These are phyloP conservation scores for Clavariopsis aquatica DNA, from an alignment of 495 filamentous ascomycete species.

Conservation along the genomic window DNA sequence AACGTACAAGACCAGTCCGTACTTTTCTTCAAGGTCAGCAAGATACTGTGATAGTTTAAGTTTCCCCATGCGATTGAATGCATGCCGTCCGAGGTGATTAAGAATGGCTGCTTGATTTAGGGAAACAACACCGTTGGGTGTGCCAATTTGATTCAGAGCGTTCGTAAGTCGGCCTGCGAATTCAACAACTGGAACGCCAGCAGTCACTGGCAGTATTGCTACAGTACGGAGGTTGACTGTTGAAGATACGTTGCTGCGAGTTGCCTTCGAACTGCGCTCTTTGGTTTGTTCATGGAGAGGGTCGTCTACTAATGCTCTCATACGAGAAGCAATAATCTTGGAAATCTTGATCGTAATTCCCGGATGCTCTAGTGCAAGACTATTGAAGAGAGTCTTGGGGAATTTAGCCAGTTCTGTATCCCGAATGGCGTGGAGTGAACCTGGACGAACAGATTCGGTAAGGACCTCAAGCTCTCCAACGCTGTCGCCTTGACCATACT, in stretches of 20 bases:
- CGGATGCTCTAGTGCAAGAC: conserved; percentile 91
- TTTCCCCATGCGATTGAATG: conserved; percentile 96
- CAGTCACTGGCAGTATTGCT: conserved; percentile 84
- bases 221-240: conserved; percentile 92
- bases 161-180: conserved; percentile 88
- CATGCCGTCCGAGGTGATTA: conserved; percentile 91
- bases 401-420: conserved; percentile 97
- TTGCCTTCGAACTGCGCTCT: conserved; percentile 52
- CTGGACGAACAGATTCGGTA: conserved; percentile 86
- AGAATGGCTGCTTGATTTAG: conserved; percentile 91
- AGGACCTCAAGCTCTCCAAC: conserved; percentile 96
- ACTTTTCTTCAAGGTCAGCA: conserved; percentile 95
- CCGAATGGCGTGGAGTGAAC: conserved; percentile 91
- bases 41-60: conserved; percentile 94
- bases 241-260: conserved; percentile 73
- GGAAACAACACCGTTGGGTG: conserved; percentile 84
- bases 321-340: conserved; percentile 94
- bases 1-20: conserved; percentile 91
- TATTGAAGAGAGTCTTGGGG: conserved; percentile 94
- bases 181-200: conserved; percentile 90
- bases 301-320: conserved; percentile 84
- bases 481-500: conserved; percentile 96
- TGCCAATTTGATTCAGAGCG: conserved; percentile 84
- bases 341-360: conserved; percentile 99
- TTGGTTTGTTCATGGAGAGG: conserved; percentile 60